Percentiles rank a stretch among this genome's conserved stretches.
These are phyloP conservation scores for Acacia acuminata DNA, from an alignment of 306 rosid genomes.

Conservation along the genomic window DNA sequence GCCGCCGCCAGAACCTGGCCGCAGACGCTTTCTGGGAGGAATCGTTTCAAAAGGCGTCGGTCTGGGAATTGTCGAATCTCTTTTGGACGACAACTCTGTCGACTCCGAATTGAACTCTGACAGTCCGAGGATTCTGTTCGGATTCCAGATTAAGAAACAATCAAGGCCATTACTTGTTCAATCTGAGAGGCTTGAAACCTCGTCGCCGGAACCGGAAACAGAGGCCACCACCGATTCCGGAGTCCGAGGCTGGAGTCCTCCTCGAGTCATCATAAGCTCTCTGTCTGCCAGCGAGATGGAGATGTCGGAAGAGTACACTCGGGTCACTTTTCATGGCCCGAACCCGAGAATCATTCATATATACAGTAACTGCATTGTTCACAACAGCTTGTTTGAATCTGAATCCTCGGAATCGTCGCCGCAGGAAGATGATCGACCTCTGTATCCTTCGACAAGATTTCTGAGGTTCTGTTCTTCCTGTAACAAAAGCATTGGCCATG, in stretches of 20 bases:
- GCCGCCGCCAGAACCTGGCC: slow-evolving; percentile 40
- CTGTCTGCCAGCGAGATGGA: slow-evolving; percentile 76
- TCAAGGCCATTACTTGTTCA: slow-evolving; percentile 47
- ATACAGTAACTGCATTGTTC: slow-evolving; percentile 68
- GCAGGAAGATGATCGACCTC: slow-evolving; percentile 30
- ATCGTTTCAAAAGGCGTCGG: slow-evolving; percentile 69
- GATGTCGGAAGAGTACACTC: slow-evolving; percentile 87
- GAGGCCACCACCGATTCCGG: slow-evolving; percentile 40
- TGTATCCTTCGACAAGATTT: slow-evolving; percentile 45
- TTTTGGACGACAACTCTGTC: slow-evolving; percentile 46
- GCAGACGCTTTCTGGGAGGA: slow-evolving; percentile 56
- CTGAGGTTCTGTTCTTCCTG: slow-evolving; percentile 65
- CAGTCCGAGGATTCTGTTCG: slow-evolving; percentile 66
- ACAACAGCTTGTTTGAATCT: slow-evolving; percentile 52
- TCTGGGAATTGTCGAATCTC: slow-evolving; percentile 79
- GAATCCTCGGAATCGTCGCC: slow-evolving; percentile 26
- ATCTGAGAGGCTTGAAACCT: slow-evolving; percentile 41
- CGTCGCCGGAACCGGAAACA: slow-evolving; percentile 39
- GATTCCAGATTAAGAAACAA: slow-evolving; percentile 83
- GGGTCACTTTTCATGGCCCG: slow-evolving; percentile 77
- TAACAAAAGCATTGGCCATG: slow-evolving; percentile 54
- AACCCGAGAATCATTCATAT: slow-evolving; percentile 84
- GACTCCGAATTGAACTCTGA: slow-evolving; percentile 42
- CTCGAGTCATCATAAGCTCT: slow-evolving; percentile 44
- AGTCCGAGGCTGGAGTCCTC: slow-evolving; percentile 33